phyloP scores from a whole-genome alignment of 1,284 basidiomycete genomes.

The Cronartium quercuum region DNA sequence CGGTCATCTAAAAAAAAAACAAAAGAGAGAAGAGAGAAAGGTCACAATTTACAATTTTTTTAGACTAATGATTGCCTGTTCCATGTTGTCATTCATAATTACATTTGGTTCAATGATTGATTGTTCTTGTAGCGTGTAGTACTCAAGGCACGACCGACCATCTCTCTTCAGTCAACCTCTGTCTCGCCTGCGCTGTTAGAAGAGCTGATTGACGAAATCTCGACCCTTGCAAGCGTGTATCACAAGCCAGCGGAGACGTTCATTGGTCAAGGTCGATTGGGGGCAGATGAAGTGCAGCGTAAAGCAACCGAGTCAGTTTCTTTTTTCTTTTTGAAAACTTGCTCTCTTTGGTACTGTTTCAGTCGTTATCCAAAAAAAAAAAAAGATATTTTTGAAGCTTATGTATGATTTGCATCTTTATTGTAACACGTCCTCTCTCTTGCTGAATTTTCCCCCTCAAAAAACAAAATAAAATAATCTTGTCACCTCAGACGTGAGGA shows the following conservation, averaged over 20 bases:
- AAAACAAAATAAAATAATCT: too few relatives aligned
- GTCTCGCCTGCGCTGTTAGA: constrained; percentile 85
- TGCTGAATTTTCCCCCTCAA: constrained; percentile 1
- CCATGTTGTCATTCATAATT: too few relatives aligned
- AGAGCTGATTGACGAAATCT: constrained; percentile 78
- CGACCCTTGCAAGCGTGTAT: constrained; percentile 25
- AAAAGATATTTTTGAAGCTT: too few relatives aligned
- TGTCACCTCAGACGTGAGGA: constrained; percentile 55
- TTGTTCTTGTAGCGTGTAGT: constrained; percentile 66
- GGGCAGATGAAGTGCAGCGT: constrained; percentile 72
- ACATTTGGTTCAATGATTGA: not conserved
- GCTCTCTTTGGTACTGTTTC: not conserved
- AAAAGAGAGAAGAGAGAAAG: too few relatives aligned
- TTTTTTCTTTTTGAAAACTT: not conserved
- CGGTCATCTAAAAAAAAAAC: too few relatives aligned
- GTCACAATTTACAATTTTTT: too few relatives aligned
- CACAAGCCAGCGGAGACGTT: constrained; percentile 57
- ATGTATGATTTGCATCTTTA: too few relatives aligned
- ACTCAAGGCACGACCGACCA: constrained; percentile 82
- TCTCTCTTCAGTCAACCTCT: constrained; percentile 81
- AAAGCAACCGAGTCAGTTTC: constrained; percentile 58
- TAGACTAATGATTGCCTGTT: too few relatives aligned
- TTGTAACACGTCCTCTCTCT: too few relatives aligned
- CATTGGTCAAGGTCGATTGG: constrained; percentile 72
- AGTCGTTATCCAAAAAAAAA: too few relatives aligned